Evolutionary conservation across 2,329 filamentous ascomycete species (phyloP).

Genomic region (Botrytis paeoniae): DNA sequence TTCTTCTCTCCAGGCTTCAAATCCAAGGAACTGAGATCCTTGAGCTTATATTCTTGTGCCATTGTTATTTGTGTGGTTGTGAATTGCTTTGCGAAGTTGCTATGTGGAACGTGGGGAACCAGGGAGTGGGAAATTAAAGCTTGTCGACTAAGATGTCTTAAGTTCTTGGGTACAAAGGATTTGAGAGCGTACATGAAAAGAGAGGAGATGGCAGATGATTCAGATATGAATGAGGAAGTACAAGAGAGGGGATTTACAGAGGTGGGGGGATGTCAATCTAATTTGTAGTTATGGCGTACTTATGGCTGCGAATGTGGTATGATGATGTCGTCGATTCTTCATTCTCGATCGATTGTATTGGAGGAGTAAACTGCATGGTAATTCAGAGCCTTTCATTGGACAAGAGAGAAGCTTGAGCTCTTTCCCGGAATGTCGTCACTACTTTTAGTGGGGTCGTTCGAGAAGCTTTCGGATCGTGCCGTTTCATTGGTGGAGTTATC

Average conservation of each 20-base stretch:
- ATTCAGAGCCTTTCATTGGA: conserved; percentile 10
- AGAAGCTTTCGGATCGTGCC: neutral
- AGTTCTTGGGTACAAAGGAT: neutral
- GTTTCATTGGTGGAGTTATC: neutral
- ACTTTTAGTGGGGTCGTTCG: neutral
- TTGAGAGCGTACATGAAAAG: conserved; percentile 19
- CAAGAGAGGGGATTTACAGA: neutral
- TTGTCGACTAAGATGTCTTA: conserved; percentile 18
- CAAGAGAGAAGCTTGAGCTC: neutral
- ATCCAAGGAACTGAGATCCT: conserved; percentile 70
- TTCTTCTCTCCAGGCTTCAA: conserved; percentile 79
- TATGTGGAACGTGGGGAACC: conserved; percentile 20
- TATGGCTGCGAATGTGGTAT: neutral
- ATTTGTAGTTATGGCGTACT: neutral
- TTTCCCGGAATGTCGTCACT: neutral
- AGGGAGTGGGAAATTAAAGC: conserved; percentile 21
- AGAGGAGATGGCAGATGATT: neutral
- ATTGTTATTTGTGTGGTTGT: conserved; percentile 30
- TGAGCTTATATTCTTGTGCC: conserved; percentile 65
- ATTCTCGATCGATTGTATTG: neutral
- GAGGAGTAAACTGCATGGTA: neutral
- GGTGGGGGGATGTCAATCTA: neutral
- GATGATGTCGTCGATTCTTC: conserved; percentile 11
- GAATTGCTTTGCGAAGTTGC: conserved; percentile 15
- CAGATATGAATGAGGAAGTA: neutral